Evolutionary conservation across 192 early-diverging fungal species (phyloP), one percentile per base, ranked within the genome.

Genomic region (Tieghemiomyces parasiticus): DNA sequence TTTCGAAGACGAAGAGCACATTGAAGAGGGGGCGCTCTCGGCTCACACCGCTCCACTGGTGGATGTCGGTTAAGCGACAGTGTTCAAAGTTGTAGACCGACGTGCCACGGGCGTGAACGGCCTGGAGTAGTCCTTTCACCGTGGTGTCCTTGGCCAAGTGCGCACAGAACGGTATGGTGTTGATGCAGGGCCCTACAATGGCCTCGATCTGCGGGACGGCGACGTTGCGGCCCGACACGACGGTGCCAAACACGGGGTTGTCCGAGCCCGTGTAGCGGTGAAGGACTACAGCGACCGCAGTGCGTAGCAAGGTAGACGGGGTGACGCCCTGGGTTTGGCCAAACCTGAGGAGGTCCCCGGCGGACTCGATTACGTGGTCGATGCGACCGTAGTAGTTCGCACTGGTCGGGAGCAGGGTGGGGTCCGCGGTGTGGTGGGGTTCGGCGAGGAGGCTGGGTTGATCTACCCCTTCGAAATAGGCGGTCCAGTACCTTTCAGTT

Each of bases 101-200:
- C 0, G 32, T 30, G 28, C 52, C 20, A 29, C 19, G 4, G 28
- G 10, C 28, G 6, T 54, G 52, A 12, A 54, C 0, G 29, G 52
- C 28, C 19, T 32, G 28, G 1, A 54, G 19, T 30, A 54, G 26
- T 32, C 32, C 52, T 6, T 16, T 3, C n/a, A 54, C 20, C 3
- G 52, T 19, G 1, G 22, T 0, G 4, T 54, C 52, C 0, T 9
- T 1, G 52, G 10, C 20, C 29, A 32, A 54, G n/a, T 3, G n/a
- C 32, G 20, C 52, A 28, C 29, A 30, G 28, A 25, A 54, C 4
- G 52, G 52, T 0, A 54, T 29, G 28, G 52, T 54, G 19, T 54
- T 54, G 52, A 54, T 54, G 29, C 52, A 54, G 20, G 32, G 28
- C 24, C 52, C 52, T 12, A 54, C 19, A n/a, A 54, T 54, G 52